Conservation (phyloP, 495 filamentous ascomycete species). For the Penicillium waksmanii region DNA sequence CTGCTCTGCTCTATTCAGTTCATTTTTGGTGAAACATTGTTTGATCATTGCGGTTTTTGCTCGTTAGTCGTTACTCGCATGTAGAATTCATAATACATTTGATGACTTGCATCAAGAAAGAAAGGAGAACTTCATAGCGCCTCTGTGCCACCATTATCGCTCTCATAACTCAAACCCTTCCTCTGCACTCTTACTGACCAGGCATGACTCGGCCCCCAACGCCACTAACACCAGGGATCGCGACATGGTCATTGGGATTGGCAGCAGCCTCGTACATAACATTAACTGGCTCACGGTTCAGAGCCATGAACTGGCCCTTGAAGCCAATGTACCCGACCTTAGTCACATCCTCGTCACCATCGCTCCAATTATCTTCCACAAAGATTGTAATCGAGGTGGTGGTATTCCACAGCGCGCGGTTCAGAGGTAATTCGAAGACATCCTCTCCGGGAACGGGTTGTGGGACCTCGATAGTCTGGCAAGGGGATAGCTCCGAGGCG, state of each 20-base stretch:
- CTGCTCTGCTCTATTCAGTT: constrained; percentile 9
- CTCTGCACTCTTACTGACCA: constrained; percentile 30
- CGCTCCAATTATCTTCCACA: constrained; percentile 68
- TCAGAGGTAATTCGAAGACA: constrained; percentile 82
- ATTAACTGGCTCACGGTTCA: constrained; percentile 80
- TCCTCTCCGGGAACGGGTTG: constrained; percentile 67
- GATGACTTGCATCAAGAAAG: constrained; percentile 1
- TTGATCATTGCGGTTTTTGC: constrained; percentile 7
- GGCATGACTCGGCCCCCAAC: constrained; percentile 46
- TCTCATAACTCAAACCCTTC: not conserved
- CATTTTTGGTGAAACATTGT: constrained; percentile 18
- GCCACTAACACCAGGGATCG: constrained; percentile 50
- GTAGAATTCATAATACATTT: constrained; percentile 12
- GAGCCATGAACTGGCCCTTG: constrained; percentile 86
- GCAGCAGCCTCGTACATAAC: constrained; percentile 93
- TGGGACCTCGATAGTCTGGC: constrained; percentile 76
- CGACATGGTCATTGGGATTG: constrained; percentile 82
- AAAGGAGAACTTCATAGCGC: not conserved
- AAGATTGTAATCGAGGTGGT: constrained; percentile 79
- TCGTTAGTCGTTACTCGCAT: constrained; percentile 13
- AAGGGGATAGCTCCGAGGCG: constrained; percentile 69
- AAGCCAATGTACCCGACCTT: constrained; percentile 85
- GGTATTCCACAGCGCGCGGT: constrained; percentile 84
- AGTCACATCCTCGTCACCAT: constrained; percentile 75
- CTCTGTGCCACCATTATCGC: too few relatives aligned